Evolutionary conservation across 2,329 filamentous ascomycete species (phyloP).

Genomic region (Fusarium udum): DNA sequence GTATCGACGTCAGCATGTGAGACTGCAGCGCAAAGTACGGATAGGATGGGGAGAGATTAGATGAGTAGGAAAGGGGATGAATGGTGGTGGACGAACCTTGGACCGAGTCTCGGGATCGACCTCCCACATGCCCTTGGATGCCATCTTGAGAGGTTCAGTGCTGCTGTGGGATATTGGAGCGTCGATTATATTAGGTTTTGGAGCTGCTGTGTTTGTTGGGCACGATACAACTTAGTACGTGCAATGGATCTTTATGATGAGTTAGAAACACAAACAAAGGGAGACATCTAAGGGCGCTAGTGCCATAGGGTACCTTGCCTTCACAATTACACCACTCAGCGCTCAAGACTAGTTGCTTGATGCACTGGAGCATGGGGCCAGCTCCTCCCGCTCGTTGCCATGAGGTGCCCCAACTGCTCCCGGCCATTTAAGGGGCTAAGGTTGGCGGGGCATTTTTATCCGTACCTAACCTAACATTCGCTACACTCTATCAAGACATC

Average conservation of each 20-base stretch:
- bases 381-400: conserved; percentile 17
- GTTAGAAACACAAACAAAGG: conserved; percentile 23
- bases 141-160: conserved; percentile 53
- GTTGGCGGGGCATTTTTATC: conserved; percentile 25
- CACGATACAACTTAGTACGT: not conserved
- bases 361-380: conserved; percentile 19
- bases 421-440: conserved; percentile 22
- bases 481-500: conserved; percentile 3
- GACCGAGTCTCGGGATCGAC: conserved; percentile 96
- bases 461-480: not conserved
- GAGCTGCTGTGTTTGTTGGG: not conserved
- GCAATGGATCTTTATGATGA: conserved; percentile 9
- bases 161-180: conserved; percentile 7
- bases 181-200: not conserved
- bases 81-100: conserved; percentile 69
- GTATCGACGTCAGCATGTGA: conserved; percentile 20
- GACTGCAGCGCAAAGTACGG: not conserved
- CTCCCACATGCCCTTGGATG: conserved; percentile 92
- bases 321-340: conserved; percentile 26
- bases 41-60: not conserved
- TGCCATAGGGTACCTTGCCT: conserved; percentile 7
- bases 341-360: conserved; percentile 9
- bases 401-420: not conserved
- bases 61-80: conserved; percentile 7
- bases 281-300: conserved; percentile 26